These are phyloP conservation scores for Boehmeria nivea DNA, from an alignment of 306 rosid genomes.

Conservation along the genomic window DNA sequence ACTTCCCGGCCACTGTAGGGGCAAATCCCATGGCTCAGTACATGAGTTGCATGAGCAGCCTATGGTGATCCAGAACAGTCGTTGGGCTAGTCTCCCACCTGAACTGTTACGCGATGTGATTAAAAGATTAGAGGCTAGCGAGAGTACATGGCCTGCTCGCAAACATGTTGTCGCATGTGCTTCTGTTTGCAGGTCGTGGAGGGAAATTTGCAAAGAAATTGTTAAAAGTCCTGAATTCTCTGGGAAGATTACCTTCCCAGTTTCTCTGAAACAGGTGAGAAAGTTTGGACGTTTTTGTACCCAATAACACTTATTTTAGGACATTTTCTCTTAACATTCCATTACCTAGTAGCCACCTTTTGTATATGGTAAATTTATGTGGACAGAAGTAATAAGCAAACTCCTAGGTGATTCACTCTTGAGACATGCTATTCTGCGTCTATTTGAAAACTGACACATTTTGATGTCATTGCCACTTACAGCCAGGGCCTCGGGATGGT, in stretches of 20 bases:
- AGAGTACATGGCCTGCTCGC: conserved; percentile 82
- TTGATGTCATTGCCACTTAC: conserved; percentile 21
- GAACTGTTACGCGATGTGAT: conserved; percentile 82
- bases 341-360: not conserved
- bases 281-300: not conserved
- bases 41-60: conserved; percentile 49
- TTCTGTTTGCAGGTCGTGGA: conserved; percentile 86
- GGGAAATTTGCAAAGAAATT: conserved; percentile 88
- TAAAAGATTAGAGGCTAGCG: conserved; percentile 75
- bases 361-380: not conserved
- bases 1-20: conserved; percentile 60
- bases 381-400: not conserved
- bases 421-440: not conserved
- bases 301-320: not conserved
- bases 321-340: not conserved
- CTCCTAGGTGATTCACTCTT: not conserved
- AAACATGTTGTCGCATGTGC: conserved; percentile 76
- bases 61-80: conserved; percentile 46
- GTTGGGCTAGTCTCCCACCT: conserved; percentile 86
- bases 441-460: conserved; percentile 9
- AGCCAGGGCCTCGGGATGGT: conserved; percentile 87
- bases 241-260: conserved; percentile 84
- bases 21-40: conserved; percentile 63
- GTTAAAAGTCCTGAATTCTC: conserved; percentile 61
- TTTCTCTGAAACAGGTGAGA: conserved; percentile 83